Evolutionary conservation across 108 stramenopile genomes (phyloP).

Genomic region (Pseudonitzschia delicatissima): DNA sequence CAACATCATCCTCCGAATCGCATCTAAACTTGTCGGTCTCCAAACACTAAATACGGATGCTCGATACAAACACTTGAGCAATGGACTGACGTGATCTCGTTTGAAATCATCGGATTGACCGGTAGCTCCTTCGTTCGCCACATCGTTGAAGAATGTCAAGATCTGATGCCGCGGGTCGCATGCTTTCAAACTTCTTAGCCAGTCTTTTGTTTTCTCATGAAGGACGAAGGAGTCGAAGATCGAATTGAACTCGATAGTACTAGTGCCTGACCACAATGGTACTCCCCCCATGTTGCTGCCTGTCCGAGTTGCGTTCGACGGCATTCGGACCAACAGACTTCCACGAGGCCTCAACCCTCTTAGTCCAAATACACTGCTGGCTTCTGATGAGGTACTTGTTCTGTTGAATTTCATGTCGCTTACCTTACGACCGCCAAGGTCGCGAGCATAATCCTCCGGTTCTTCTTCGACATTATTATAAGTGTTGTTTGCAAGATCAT

Average conservation of each 20-base stretch:
- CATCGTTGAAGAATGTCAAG: slow-evolving; percentile 55
- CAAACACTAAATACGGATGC: slow-evolving; percentile 67
- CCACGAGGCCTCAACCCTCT: no score
- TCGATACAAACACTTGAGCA: slow-evolving; percentile 11
- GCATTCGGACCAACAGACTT: no score
- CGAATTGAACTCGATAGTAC: background rate
- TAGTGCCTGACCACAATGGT: background rate
- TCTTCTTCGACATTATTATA: no score
- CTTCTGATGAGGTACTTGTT: no score
- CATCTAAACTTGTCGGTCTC: slow-evolving; percentile 62
- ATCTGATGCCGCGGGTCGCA: slow-evolving; percentile 63
- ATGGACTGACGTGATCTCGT: slow-evolving; percentile 9
- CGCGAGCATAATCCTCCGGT: no score
- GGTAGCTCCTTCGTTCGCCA: slow-evolving; percentile 43
- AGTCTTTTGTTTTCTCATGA: slow-evolving; percentile 17
- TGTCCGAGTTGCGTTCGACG: no score
- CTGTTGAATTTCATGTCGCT: no score
- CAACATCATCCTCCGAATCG: slow-evolving; percentile 71
- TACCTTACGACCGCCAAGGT: no score
- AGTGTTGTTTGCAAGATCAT: background rate
- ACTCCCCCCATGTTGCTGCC: background rate
- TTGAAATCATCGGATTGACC: slow-evolving; percentile 10
- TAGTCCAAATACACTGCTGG: no score
- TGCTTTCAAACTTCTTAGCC: slow-evolving; percentile 40
- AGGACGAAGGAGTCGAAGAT: slow-evolving; percentile 2